These are phyloP conservation scores for Rhododendron williamsianum DNA, from an alignment of 148 eudicot species.

Conservation along the genomic window DNA sequence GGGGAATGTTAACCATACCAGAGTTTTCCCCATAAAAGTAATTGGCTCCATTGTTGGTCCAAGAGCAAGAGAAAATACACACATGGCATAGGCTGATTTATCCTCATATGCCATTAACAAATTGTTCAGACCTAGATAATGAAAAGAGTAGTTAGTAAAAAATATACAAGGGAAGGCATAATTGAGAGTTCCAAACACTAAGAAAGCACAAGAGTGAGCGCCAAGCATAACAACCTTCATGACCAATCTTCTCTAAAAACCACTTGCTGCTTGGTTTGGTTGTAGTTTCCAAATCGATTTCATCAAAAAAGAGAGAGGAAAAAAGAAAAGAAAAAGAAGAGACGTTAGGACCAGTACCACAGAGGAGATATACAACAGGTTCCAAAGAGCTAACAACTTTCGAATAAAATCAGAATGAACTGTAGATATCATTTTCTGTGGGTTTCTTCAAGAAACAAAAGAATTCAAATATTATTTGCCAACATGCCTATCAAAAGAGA, in stretches of 20 bases:
- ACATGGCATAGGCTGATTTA: slow-evolving; percentile 89
- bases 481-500: neutral
- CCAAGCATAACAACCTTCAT: slow-evolving; percentile 50
- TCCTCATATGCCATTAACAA: slow-evolving; percentile 81
- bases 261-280: slow-evolving; percentile 63
- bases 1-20: slow-evolving; percentile 36
- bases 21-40: slow-evolving; percentile 80
- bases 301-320: neutral
- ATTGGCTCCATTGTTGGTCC: slow-evolving; percentile 78
- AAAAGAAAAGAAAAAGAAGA: neutral
- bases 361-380: neutral
- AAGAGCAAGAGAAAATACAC: slow-evolving; percentile 82
- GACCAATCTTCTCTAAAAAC: slow-evolving; percentile 92
- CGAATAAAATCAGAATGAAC: neutral
- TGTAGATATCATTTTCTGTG: neutral
- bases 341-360: slow-evolving; percentile 18
- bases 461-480: neutral
- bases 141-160: neutral
- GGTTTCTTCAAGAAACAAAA: neutral
- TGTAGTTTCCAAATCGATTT: slow-evolving; percentile 7
- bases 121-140: slow-evolving; percentile 68
- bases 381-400: neutral
- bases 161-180: neutral
- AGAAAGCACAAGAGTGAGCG: neutral
- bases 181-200: neutral